Conservation (phyloP, 495 filamentous ascomycete species). For the Aspergillus sclerotioniger region DNA sequence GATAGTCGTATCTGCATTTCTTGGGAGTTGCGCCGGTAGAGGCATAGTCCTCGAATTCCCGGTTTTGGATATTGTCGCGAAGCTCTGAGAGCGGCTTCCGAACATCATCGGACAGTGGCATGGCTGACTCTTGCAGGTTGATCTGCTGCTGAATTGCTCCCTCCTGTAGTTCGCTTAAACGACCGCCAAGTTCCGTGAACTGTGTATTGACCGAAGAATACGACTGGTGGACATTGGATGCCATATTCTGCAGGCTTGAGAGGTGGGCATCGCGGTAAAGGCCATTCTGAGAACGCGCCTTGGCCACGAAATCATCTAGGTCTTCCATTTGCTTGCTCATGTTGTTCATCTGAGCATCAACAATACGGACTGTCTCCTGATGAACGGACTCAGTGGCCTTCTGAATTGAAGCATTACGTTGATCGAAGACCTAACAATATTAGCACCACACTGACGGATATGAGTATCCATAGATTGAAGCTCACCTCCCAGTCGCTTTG, state of each 20-base stretch:
- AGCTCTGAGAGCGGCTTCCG: constrained; percentile 69
- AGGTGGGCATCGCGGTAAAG: constrained; percentile 66
- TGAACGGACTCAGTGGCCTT: constrained; percentile 82
- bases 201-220: constrained; percentile 66
- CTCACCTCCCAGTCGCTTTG: constrained; percentile 86
- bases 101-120: constrained; percentile 56
- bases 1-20: constrained; percentile 73
- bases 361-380: constrained; percentile 85
- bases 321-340: constrained; percentile 84
- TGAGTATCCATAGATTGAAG: constrained; percentile 8
- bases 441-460: constrained; percentile 22
- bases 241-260: constrained; percentile 58
- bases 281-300: constrained; percentile 78
- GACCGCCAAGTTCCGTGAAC: constrained; percentile 58
- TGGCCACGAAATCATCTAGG: constrained; percentile 85
- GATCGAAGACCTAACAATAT: constrained; percentile 62
- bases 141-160: constrained; percentile 58
- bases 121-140: constrained; percentile 53
- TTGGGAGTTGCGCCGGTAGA: constrained; percentile 84
- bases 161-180: constrained; percentile 60
- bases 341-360: constrained; percentile 82
- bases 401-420: constrained; percentile 76
- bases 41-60: constrained; percentile 69
- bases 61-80: constrained; percentile 57
- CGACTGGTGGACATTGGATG: constrained; percentile 63